phyloP scores from a whole-genome alignment of 2,329 filamentous ascomycete species.

The Zymoseptoria brevis region DNA sequence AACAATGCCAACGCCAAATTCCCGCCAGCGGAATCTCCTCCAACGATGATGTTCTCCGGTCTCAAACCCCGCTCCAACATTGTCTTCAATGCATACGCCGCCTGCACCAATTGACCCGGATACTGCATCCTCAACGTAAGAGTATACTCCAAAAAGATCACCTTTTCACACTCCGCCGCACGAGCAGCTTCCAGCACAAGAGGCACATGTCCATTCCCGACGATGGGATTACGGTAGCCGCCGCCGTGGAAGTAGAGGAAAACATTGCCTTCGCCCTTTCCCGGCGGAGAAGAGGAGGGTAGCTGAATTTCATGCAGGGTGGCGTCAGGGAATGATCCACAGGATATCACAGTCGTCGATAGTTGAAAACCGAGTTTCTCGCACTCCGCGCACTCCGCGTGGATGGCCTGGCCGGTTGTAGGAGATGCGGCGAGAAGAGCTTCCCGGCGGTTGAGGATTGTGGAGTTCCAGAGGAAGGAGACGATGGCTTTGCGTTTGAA shows the following conservation, averaged over 20 bases:
- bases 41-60: background rate
- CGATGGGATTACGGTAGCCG: background rate
- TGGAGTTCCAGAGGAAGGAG: background rate
- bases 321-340: background rate
- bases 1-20: background rate
- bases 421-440: background rate
- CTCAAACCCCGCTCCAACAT: background rate
- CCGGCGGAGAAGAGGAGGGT: no score
- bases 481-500: background rate
- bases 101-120: background rate
- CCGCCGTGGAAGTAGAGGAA: conserved; percentile 1
- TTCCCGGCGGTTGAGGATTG: background rate
- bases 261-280: background rate
- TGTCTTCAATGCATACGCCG: background rate
- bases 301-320: background rate
- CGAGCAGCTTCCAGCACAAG: background rate
- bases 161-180: background rate
- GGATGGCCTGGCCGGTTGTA: background rate
- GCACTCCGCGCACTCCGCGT: background rate
- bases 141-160: background rate
- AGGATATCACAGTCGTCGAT: background rate
- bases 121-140: background rate
- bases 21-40: conserved; percentile 1
- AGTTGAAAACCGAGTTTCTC: background rate
- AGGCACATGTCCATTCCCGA: background rate